Evolutionary conservation across 2,329 filamentous ascomycete genomes (phyloP).

Genomic region (Pezicula rhizophila): DNA sequence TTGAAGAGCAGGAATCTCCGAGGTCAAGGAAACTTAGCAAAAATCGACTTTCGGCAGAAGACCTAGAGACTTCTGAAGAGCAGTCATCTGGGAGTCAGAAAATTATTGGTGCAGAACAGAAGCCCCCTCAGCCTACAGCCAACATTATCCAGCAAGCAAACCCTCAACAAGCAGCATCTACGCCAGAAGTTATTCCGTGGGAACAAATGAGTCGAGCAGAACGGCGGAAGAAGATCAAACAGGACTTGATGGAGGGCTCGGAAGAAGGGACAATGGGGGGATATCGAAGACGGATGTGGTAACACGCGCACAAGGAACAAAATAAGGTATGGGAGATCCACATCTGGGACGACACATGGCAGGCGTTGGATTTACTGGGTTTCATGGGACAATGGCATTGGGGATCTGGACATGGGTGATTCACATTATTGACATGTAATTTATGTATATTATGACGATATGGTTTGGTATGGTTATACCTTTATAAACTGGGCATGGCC

Average conservation of each 20-base stretch:
- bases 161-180: neutral
- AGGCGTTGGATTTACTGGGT: neutral
- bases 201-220: slow-evolving; percentile 21
- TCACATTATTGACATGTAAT: neutral
- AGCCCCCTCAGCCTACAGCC: too few species aligned
- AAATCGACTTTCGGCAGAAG: too few species aligned
- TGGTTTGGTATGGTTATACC: neutral
- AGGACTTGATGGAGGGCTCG: slow-evolving; percentile 39
- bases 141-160: neutral
- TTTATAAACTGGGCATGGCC: slow-evolving; percentile 7
- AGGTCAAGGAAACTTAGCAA: too few species aligned
- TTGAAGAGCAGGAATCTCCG: too few species aligned
- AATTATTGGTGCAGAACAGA: too few species aligned
- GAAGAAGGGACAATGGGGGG: slow-evolving; percentile 36
- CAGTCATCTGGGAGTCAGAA: too few species aligned
- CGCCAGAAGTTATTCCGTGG: slow-evolving; percentile 2
- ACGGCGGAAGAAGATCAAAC: slow-evolving; percentile 51
- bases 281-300: slow-evolving; percentile 52
- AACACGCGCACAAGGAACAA: neutral
- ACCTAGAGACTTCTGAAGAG: too few species aligned
- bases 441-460: neutral
- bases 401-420: too few species aligned
- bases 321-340: neutral
- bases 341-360: neutral
- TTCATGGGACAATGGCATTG: neutral